A percentile compares a stretch with the other conserved stretches of the same genome.
phyloP scores from a whole-genome alignment of 2,329 filamentous ascomycete genomes.

The Diaporthe capsici region DNA sequence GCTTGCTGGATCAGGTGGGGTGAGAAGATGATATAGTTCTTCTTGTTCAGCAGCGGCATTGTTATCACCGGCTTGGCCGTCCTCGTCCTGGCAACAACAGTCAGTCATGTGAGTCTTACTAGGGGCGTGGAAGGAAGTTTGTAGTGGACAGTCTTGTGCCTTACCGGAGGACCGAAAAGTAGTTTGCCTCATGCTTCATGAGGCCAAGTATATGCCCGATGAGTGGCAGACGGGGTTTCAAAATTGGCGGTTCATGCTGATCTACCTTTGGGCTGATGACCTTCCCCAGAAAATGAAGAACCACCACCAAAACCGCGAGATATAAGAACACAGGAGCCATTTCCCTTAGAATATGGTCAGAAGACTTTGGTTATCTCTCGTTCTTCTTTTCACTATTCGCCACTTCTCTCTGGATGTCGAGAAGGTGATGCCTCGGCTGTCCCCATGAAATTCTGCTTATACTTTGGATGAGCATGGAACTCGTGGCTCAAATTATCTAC shows the following conservation, averaged over 20 bases:
- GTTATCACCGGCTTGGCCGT: background rate
- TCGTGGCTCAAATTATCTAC: background rate
- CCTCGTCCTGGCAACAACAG: background rate
- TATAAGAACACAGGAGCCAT: background rate
- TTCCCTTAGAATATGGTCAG: background rate
- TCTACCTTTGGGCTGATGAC: background rate
- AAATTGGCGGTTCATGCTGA: background rate
- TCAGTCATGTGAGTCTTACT: background rate
- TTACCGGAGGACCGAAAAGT: background rate
- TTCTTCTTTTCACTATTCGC: background rate
- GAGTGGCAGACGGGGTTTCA: background rate
- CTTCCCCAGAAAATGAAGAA: background rate
- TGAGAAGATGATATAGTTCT: background rate
- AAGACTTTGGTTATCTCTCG: background rate
- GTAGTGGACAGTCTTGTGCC: background rate
- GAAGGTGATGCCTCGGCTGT: background rate
- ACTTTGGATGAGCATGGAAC: background rate
- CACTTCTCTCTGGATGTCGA: background rate
- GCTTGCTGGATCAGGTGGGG: background rate
- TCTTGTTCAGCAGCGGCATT: constrained; percentile 3
- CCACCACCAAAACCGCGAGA: background rate
- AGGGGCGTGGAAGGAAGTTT: background rate
- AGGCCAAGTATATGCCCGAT: background rate
- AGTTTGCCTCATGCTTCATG: background rate
- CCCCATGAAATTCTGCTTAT: background rate